Conservation (phyloP, 257 asterid species). For the Solanum chilense region DNA sequence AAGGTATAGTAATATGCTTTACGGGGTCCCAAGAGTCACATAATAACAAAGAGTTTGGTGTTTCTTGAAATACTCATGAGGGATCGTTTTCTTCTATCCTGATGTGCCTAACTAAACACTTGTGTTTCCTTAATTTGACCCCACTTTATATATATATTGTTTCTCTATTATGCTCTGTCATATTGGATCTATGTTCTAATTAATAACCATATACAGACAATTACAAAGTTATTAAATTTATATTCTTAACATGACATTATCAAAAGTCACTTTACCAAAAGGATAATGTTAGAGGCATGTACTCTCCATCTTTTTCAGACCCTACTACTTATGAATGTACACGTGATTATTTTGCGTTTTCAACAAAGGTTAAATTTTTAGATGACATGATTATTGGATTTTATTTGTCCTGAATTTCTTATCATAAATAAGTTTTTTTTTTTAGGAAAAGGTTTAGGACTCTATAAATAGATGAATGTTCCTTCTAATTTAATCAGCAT, state of each 20-base stretch:
- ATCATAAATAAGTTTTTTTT: too few relatives aligned
- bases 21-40: not conserved
- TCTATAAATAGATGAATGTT: too few relatives aligned
- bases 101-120: not conserved
- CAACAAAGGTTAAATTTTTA: too few relatives aligned
- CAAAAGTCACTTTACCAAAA: too few relatives aligned
- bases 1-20: not conserved
- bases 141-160: not conserved
- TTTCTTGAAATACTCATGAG: not conserved
- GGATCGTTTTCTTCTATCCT: not conserved
- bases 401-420: too few relatives aligned
- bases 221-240: not conserved
- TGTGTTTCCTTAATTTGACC: not conserved
- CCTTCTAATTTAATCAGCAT: too few relatives aligned
- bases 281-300: too few relatives aligned
- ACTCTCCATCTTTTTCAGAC: too few relatives aligned
- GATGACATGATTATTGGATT: too few relatives aligned
- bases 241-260: not conserved
- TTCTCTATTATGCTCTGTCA: not conserved
- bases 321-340: too few relatives aligned
- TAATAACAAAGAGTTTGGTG: not conserved
- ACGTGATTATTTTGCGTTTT: too few relatives aligned
- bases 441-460: too few relatives aligned
- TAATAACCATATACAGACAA: not conserved
- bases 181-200: not conserved